A percentile compares a stretch with the other conserved stretches of the same genome.
phyloP scores from a whole-genome alignment of 345 rosid genomes.

The Corchorus capsularis region DNA sequence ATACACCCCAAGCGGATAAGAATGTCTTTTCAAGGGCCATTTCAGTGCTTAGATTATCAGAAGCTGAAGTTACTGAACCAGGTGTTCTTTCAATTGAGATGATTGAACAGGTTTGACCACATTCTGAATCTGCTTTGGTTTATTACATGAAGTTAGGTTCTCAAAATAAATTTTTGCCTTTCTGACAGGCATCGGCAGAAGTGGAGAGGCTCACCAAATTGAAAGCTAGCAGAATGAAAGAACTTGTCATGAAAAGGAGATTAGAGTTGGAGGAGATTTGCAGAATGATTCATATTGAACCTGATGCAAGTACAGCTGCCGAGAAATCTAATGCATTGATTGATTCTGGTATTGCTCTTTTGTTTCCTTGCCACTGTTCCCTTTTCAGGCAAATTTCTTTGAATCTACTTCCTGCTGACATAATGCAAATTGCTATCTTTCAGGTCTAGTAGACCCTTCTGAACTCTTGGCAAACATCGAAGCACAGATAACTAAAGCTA shows the following conservation, averaged over 20 bases:
- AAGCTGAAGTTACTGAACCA: slow-evolving; percentile 63
- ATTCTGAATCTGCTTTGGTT: neutral
- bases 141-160: neutral
- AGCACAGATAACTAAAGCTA: slow-evolving; percentile 68
- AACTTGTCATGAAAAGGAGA: slow-evolving; percentile 89
- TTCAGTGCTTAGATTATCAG: slow-evolving; percentile 57
- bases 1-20: slow-evolving; percentile 71
- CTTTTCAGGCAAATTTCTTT: neutral
- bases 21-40: slow-evolving; percentile 53
- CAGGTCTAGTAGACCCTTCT: slow-evolving; percentile 92
- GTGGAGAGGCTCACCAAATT: slow-evolving; percentile 73
- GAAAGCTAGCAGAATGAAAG: slow-evolving; percentile 95
- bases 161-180: slow-evolving; percentile 20
- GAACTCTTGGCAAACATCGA: slow-evolving; percentile 86
- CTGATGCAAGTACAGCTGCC: slow-evolving; percentile 79
- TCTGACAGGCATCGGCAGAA: slow-evolving; percentile 75
- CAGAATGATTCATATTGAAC: slow-evolving; percentile 74
- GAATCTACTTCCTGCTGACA: slow-evolving; percentile 3
- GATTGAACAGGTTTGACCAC: slow-evolving; percentile 65
- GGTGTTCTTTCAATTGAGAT: slow-evolving; percentile 68
- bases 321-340: slow-evolving; percentile 93
- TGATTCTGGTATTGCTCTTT: slow-evolving; percentile 66
- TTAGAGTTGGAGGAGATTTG: slow-evolving; percentile 79
- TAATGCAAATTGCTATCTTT: slow-evolving; percentile 15
- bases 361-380: neutral